Conservation (phyloP, 2,329 filamentous ascomycete genomes). For the Penicillium sp. region DNA sequence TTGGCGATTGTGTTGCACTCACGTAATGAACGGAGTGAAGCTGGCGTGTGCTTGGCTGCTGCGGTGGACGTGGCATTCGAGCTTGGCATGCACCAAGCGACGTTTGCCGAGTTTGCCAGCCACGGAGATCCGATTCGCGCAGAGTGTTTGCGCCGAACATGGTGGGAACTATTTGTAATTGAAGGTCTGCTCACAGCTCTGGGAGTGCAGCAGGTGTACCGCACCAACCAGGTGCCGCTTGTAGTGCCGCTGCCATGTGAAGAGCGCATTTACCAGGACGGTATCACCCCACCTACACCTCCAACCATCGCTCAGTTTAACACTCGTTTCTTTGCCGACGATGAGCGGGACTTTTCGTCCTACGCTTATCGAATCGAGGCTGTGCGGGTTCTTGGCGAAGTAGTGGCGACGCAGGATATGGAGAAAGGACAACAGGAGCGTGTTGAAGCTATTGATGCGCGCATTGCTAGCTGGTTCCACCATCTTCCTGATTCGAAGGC, state of each 20-base stretch:
- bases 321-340: conserved; percentile 70
- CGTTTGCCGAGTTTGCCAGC: conserved; percentile 66
- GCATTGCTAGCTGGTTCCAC: conserved; percentile 72
- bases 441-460: conserved; percentile 60
- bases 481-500: conserved; percentile 73
- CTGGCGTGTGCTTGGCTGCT: conserved; percentile 65
- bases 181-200: conserved; percentile 84
- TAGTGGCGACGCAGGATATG: conserved; percentile 55
- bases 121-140: conserved; percentile 67
- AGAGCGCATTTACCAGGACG: conserved; percentile 61
- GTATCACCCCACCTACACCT: conserved; percentile 58
- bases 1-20: conserved; percentile 78
- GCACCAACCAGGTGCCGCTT: conserved; percentile 66
- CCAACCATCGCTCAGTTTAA: conserved; percentile 74
- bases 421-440: conserved; percentile 51
- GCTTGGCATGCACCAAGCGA: conserved; percentile 70
- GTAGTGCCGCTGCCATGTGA: conserved; percentile 79
- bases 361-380: conserved; percentile 83
- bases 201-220: conserved; percentile 50
- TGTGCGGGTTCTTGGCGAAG: conserved; percentile 72
- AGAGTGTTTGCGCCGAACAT: conserved; percentile 83
- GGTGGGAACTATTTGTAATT: conserved; percentile 84
- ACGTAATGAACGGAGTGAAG: conserved; percentile 68
- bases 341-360: conserved; percentile 71
- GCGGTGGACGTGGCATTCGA: conserved; percentile 73